Conservation (phyloP, 257 asterid genomes). For the Cordia subcordata region DNA sequence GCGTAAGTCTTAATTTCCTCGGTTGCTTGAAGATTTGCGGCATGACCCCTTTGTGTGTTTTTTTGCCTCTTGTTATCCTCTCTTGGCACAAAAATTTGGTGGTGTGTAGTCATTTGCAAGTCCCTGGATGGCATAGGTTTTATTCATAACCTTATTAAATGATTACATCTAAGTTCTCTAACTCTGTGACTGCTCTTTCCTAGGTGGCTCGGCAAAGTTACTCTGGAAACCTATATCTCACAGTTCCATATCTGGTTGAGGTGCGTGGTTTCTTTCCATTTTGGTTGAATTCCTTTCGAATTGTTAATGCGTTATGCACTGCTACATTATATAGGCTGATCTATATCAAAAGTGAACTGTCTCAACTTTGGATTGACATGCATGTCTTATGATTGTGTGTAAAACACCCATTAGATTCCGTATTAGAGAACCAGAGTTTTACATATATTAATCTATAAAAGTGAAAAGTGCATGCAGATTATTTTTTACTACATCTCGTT, state of each 20-base stretch:
- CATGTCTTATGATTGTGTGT: neutral
- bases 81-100: neutral
- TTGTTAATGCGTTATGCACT: neutral
- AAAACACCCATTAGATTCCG: no score
- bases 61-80: neutral
- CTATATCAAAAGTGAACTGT: neutral
- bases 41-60: neutral
- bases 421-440: no score
- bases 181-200: constrained; percentile 25
- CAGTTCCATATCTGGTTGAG: constrained; percentile 99
- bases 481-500: no score
- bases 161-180: constrained; percentile 15
- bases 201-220: constrained; percentile 98
- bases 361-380: neutral
- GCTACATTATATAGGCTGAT: neutral
- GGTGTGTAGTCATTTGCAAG: constrained; percentile 1
- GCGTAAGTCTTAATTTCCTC: constrained; percentile 60
- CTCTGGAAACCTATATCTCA: constrained; percentile 91
- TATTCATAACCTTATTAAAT: constrained; percentile 5
- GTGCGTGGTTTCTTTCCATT: constrained; percentile 28
- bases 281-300: neutral
- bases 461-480: no score
- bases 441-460: no score
- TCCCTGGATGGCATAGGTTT: neutral
- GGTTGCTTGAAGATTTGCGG: neutral